These are phyloP conservation scores for Penicillium palitans DNA, from an alignment of 2,329 filamentous ascomycete species.

Conservation along the genomic window DNA sequence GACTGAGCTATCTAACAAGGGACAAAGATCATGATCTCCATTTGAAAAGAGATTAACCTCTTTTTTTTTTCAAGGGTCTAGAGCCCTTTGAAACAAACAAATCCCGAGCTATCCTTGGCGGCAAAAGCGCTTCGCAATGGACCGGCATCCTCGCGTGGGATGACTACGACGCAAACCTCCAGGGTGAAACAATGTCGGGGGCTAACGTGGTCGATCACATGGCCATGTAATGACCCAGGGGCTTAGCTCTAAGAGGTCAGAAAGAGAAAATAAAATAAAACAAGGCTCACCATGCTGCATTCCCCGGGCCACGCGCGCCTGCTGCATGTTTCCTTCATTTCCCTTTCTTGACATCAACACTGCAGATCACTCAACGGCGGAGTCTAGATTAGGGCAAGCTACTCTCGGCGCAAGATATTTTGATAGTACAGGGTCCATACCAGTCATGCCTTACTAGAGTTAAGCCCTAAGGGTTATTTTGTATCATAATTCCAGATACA, in stretches of 20 bases:
- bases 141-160: slow-evolving; percentile 21
- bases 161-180: slow-evolving; percentile 1
- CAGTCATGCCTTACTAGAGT: slow-evolving; percentile 11
- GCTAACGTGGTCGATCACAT: slow-evolving; percentile 30
- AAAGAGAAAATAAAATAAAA: not conserved
- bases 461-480: slow-evolving; percentile 11
- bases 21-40: slow-evolving; percentile 4
- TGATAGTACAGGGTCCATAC: slow-evolving; percentile 15
- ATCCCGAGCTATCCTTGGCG: slow-evolving; percentile 7
- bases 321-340: slow-evolving; percentile 13
- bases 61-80: slow-evolving; percentile 11
- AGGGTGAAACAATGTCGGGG: slow-evolving; percentile 24
- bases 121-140: slow-evolving; percentile 17
- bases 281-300: slow-evolving; percentile 11
- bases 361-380: slow-evolving; percentile 9
- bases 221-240: slow-evolving; percentile 15
- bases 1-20: slow-evolving; percentile 21
- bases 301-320: slow-evolving; percentile 16
- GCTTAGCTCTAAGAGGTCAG: not conserved
- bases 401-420: not conserved
- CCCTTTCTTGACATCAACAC: slow-evolving; percentile 2
- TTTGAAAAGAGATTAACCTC: slow-evolving; percentile 11
- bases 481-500: slow-evolving; percentile 11
- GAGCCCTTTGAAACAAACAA: not conserved
- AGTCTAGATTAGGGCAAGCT: not conserved